A percentile compares a stretch with the other conserved stretches of the same genome.
Evolutionary conservation across 108 stramenopile species (phyloP).

Genomic region (Hondaea fermentalgiana): DNA sequence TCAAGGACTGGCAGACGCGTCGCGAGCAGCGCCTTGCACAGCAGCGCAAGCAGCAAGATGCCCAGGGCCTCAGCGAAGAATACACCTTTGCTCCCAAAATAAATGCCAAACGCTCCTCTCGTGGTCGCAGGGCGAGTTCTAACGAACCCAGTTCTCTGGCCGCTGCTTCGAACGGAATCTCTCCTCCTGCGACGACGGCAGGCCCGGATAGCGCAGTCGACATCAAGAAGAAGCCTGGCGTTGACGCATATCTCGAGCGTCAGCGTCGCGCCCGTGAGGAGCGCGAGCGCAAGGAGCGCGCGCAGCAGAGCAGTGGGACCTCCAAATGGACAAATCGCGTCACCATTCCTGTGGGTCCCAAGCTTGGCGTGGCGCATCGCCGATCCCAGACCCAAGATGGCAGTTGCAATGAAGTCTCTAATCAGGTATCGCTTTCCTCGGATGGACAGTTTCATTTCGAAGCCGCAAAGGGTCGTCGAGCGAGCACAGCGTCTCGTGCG

Average conservation of each 20-base stretch:
- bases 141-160: too few species aligned
- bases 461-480: too few species aligned
- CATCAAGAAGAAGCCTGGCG: not conserved
- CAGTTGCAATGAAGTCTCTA: not conserved
- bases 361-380: not conserved
- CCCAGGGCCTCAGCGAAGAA: not conserved
- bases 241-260: not conserved
- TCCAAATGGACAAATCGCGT: not conserved
- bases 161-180: too few species aligned
- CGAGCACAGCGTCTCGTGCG: too few species aligned
- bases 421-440: not conserved
- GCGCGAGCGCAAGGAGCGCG: not conserved
- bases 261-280: not conserved
- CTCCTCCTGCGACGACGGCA: too few species aligned
- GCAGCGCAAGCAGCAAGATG: not conserved
- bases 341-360: not conserved
- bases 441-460: not conserved
- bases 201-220: not conserved
- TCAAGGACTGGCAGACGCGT: not conserved
- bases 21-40: not conserved
- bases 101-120: not conserved
- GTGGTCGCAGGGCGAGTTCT: not conserved
- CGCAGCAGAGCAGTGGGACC: not conserved
- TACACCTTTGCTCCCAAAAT: conserved; percentile 9
- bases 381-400: not conserved